Conservation (phyloP, 352 stramenopile genomes). For the Phytophthora citricola region DNA sequence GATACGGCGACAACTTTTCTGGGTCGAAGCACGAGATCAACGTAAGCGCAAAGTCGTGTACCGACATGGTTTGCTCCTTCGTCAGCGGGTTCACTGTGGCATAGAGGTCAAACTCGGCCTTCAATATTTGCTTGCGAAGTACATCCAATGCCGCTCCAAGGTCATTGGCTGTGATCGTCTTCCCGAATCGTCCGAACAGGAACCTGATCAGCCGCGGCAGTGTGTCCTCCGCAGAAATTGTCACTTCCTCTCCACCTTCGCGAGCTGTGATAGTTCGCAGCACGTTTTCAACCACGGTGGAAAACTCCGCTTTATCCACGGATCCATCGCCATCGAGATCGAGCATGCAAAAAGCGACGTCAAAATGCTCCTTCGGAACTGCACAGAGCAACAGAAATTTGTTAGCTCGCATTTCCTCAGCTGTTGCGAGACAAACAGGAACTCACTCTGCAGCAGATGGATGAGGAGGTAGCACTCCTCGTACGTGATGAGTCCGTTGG, state of each 20-base stretch:
- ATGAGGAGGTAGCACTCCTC: constrained; percentile 85
- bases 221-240: constrained; percentile 51
- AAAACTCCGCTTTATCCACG: constrained; percentile 81
- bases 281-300: constrained; percentile 73
- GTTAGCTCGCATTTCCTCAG: constrained; percentile 1
- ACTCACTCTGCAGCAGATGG: constrained; percentile 77
- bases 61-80: constrained; percentile 55
- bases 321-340: constrained; percentile 77
- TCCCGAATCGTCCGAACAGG: constrained; percentile 66
- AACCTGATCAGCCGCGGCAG: constrained; percentile 69
- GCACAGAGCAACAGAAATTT: background rate
- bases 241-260: constrained; percentile 24
- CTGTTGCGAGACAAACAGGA: background rate
- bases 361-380: constrained; percentile 83
- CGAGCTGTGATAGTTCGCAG: constrained; percentile 47
- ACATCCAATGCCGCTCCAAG: constrained; percentile 56
- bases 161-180: constrained; percentile 64
- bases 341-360: constrained; percentile 85
- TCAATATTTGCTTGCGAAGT: constrained; percentile 67
- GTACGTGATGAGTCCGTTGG: constrained; percentile 77
- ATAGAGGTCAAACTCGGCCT: constrained; percentile 79
- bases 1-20: constrained; percentile 60
- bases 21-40: constrained; percentile 78
- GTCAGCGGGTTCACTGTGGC: constrained; percentile 54
- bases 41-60: constrained; percentile 83